Percentiles rank a stretch among this genome's conserved stretches.
These are phyloP conservation scores for Daldinia concentrica DNA, from an alignment of 495 filamentous ascomycete species.

Conservation along the genomic window DNA sequence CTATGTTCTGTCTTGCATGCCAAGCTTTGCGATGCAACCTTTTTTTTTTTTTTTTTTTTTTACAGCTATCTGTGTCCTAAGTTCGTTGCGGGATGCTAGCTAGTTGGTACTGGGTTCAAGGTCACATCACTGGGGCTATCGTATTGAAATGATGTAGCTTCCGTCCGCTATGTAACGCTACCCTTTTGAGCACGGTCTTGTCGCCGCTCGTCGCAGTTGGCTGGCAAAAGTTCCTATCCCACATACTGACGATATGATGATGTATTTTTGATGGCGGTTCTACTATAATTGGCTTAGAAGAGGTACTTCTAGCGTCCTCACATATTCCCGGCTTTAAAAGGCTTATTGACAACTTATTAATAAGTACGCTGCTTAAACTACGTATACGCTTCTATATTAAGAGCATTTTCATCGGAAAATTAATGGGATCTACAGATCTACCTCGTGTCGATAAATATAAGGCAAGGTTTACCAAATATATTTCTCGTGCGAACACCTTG, in stretches of 20 bases:
- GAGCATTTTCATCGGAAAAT: constrained; percentile 10
- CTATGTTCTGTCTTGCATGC: constrained; percentile 41
- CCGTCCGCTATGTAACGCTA: constrained; percentile 20
- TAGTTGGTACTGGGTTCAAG: constrained; percentile 21
- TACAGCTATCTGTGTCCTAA: constrained; percentile 18
- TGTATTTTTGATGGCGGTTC: constrained; percentile 15
- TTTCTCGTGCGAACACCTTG: constrained; percentile 10
- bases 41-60: constrained; percentile 33
- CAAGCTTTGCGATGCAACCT: constrained; percentile 45
- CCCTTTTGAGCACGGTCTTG: constrained; percentile 31
- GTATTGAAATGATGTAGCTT: constrained; percentile 35
- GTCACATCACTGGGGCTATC: constrained; percentile 31
- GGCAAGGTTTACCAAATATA: constrained; percentile 27
- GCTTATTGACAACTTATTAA: constrained; percentile 10
- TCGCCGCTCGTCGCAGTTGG: constrained; percentile 29
- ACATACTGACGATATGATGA: constrained; percentile 30
- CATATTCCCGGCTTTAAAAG: constrained; percentile 16
- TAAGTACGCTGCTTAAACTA: not conserved
- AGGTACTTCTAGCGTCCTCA: not conserved
- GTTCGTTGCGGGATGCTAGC: constrained; percentile 25
- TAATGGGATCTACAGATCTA: constrained; percentile 38
- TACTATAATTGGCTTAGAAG: constrained; percentile 11
- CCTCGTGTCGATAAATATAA: constrained; percentile 34
- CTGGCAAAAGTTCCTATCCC: constrained; percentile 2
- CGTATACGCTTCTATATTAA: not conserved